A percentile compares a stretch with the other conserved stretches of the same genome.
phyloP scores from a whole-genome alignment of 805 yeast genomes.

The Pichia manshurica region DNA sequence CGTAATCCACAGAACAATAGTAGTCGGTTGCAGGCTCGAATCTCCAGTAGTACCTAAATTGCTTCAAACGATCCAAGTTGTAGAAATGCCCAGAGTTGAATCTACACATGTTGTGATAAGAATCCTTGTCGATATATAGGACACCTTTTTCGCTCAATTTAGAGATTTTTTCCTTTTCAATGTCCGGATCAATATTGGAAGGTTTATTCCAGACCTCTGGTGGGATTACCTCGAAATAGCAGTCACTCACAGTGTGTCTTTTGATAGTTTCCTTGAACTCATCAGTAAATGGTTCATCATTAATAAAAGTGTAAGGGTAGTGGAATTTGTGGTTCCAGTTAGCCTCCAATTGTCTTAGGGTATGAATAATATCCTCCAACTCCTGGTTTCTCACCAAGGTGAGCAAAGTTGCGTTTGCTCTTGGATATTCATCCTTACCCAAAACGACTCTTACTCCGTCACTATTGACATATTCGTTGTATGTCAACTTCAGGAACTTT shows the following conservation, averaged over 20 bases:
- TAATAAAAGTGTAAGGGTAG: conserved; percentile 91
- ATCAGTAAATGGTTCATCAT: conserved; percentile 73
- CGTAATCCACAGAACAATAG: conserved; percentile 66
- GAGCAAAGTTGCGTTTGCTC: conserved; percentile 70
- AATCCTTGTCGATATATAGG: conserved; percentile 54
- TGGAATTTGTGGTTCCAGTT: conserved; percentile 71
- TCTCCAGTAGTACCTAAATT: conserved; percentile 74
- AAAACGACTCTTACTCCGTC: conserved; percentile 24
- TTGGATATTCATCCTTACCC: conserved; percentile 28
- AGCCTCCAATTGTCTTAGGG: conserved; percentile 59
- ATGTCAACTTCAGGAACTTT: conserved; percentile 28
- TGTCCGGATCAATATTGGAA: conserved; percentile 34
- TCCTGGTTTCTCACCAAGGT: conserved; percentile 77
- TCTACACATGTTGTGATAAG: conserved; percentile 82
- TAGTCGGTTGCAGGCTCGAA: conserved; percentile 71
- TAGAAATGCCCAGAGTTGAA: conserved; percentile 68
- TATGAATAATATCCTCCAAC: conserved; percentile 40
- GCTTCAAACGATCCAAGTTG: conserved; percentile 51
- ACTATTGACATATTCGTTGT: conserved; percentile 26
- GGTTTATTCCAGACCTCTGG: conserved; percentile 47
- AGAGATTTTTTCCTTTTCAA: conserved; percentile 36
- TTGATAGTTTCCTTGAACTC: conserved; percentile 57
- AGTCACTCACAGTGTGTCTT: conserved; percentile 41
- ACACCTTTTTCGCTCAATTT: conserved; percentile 37
- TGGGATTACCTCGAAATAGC: conserved; percentile 51